Percentiles rank a stretch among this genome's conserved stretches.
These are phyloP conservation scores for Pleurotus djamor DNA, from an alignment of 768 basidiomycete species.

Conservation along the genomic window DNA sequence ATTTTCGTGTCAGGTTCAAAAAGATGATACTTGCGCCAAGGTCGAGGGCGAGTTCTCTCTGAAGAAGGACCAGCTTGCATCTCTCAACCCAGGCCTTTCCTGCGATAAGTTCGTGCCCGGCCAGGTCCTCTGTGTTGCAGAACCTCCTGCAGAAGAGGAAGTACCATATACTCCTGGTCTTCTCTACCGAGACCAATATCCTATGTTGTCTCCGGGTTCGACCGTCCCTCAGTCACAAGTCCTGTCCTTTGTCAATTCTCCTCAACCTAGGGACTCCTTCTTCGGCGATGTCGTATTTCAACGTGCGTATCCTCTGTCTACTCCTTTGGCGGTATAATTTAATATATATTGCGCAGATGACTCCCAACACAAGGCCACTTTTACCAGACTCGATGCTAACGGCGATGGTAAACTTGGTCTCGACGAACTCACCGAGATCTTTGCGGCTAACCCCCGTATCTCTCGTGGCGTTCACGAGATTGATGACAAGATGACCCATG, in stretches of 20 bases:
- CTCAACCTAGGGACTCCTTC: background rate
- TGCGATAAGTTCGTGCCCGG: background rate
- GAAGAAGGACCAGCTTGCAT: background rate
- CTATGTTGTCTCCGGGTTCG: background rate
- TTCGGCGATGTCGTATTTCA: slow-evolving; percentile 6
- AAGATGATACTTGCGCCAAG: background rate
- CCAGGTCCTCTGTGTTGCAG: background rate
- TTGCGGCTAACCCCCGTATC: background rate
- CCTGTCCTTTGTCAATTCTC: slow-evolving; percentile 1
- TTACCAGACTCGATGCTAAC: slow-evolving; percentile 1
- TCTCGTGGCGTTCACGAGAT: background rate
- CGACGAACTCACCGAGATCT: background rate
- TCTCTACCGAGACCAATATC: background rate
- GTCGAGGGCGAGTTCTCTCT: background rate
- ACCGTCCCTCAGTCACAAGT: background rate
- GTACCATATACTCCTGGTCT: background rate
- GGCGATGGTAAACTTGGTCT: background rate
- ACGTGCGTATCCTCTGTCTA: background rate
- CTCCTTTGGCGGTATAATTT: too few relatives aligned
- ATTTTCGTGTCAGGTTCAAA: background rate
- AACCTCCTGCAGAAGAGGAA: background rate
- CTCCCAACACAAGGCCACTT: slow-evolving; percentile 1
- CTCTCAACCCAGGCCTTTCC: background rate
- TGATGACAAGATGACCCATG: background rate
- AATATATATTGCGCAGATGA: background rate